Base-by-base conservation (phyloP, 441 rosid species). In the Gossypium davidsonii region DNA sequence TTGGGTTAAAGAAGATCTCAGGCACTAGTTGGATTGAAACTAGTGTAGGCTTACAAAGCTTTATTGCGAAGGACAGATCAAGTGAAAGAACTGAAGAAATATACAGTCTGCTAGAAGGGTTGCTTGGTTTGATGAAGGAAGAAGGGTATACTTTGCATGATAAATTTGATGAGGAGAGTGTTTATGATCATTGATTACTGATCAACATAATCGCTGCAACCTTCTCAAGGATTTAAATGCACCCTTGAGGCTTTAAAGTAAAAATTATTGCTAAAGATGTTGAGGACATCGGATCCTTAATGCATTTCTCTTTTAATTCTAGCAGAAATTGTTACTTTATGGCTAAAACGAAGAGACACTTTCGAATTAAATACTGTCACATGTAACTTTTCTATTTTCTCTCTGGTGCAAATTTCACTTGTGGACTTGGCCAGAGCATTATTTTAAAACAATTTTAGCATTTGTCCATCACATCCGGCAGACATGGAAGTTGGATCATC, bases 1-100 rank as follows among this genome's bases (percentile, higher is more conserved):
- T 68, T 14, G 95, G 97, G 49, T 62, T 90, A 83, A 89, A 84
- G 84, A 94, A 94, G 86, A 74, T 83, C 70, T 74, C 96, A 4
- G 95, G 95, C 12, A 80, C 80, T 51, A 94, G 97, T 79, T 89
- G 96, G 93, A 86, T 88, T 26, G 92, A 86, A 74, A 85, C 79
- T 44, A 75, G 73, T 49, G 75, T 72, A 69, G 83, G 91, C 20
- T 64, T 82, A 34, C 75, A 76, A 15, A 84, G 81, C 81, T 85
- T 87, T 68, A 71, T 84, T 53, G 83, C 88, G 0, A 82, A 72
- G 73, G 87, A 83, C 25, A 58, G 42, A 46, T 84, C 84, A 1
- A 79, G 80, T 73, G 83, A 85, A 78, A 77, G 77, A 77, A 79
- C 72, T 70, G 77, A 79, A 73, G 83, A 82, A 79, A 86, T 85